These are phyloP conservation scores for Rubroboletus satanas DNA, from an alignment of 768 basidiomycete species.

Conservation along the genomic window DNA sequence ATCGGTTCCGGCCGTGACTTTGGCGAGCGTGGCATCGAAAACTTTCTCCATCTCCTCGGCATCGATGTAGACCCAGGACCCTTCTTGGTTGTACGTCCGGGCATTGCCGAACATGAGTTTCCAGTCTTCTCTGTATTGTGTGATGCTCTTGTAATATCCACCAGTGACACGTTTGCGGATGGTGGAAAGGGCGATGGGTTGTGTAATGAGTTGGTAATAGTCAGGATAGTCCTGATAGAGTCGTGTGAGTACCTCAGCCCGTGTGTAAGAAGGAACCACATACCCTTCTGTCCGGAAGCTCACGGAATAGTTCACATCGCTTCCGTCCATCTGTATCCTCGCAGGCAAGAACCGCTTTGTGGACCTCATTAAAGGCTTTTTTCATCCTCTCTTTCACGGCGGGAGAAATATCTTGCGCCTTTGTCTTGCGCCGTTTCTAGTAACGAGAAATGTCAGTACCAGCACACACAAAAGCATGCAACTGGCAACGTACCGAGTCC, in stretches of 20 bases:
- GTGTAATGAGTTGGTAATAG: slow-evolving; percentile 84
- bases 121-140: slow-evolving; percentile 75
- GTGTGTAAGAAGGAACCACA: slow-evolving; percentile 15
- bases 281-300: slow-evolving; percentile 77
- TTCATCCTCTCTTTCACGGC: slow-evolving; percentile 74
- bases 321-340: slow-evolving; percentile 72
- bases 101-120: slow-evolving; percentile 93
- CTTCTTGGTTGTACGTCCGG: slow-evolving; percentile 89
- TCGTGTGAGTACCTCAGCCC: slow-evolving; percentile 10
- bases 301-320: slow-evolving; percentile 84
- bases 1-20: slow-evolving; percentile 60
- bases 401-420: slow-evolving; percentile 53
- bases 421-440: slow-evolving; percentile 86
- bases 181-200: slow-evolving; percentile 84
- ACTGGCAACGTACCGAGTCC: slow-evolving; percentile 48
- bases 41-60: slow-evolving; percentile 93
- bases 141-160: slow-evolving; percentile 69
- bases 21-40: slow-evolving; percentile 69
- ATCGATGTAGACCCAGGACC: slow-evolving; percentile 91
- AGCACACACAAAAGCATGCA: background rate
- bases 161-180: slow-evolving; percentile 74
- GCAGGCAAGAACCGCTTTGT: slow-evolving; percentile 67
- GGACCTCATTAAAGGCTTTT: slow-evolving; percentile 73
- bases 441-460: slow-evolving; percentile 1
- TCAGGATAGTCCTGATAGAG: slow-evolving; percentile 76